phyloP scores from a whole-genome alignment of 169 alveolate species.

The Perkinsus chesapeaki region DNA sequence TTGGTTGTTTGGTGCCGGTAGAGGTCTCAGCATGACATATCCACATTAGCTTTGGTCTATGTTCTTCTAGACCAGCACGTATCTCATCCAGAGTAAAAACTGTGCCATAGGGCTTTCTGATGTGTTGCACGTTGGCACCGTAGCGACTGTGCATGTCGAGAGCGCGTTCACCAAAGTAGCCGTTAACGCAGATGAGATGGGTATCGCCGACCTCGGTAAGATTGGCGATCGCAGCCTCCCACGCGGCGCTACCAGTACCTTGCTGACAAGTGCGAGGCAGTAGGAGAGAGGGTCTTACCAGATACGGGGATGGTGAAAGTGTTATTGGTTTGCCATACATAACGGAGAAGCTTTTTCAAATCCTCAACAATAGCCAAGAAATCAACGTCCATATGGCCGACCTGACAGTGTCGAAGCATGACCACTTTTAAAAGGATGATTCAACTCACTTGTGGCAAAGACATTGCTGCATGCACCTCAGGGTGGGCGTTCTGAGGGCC shows the following conservation, averaged over 20 bases:
- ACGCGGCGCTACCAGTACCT: conserved; percentile 40
- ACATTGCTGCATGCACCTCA: conserved; percentile 19
- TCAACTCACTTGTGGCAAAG: neutral
- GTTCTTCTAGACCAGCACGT: conserved; percentile 7
- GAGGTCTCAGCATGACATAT: conserved; percentile 38
- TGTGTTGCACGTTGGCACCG: conserved; percentile 20
- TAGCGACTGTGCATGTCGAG: conserved; percentile 31
- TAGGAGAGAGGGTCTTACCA: neutral
- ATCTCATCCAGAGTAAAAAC: conserved; percentile 23
- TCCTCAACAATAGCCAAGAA: conserved; percentile 20
- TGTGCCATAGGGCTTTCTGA: conserved; percentile 24
- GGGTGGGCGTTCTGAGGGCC: conserved; percentile 30
- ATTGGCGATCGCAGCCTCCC: conserved; percentile 39
- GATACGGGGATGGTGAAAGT: conserved; percentile 10
- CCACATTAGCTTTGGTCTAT: conserved; percentile 13
- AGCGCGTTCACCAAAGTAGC: conserved; percentile 31
- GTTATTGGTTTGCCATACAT: conserved; percentile 25
- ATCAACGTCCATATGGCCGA: conserved; percentile 33
- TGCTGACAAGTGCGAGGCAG: neutral
- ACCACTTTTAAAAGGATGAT: neutral
- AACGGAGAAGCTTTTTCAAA: conserved; percentile 24
- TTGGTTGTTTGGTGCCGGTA: conserved; percentile 33
- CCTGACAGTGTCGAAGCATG: neutral
- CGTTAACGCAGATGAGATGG: conserved; percentile 9
- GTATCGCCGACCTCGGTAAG: conserved; percentile 14